Evolutionary conservation across 805 yeast genomes (phyloP).

Genomic region (Pichia pseudocactophila): DNA sequence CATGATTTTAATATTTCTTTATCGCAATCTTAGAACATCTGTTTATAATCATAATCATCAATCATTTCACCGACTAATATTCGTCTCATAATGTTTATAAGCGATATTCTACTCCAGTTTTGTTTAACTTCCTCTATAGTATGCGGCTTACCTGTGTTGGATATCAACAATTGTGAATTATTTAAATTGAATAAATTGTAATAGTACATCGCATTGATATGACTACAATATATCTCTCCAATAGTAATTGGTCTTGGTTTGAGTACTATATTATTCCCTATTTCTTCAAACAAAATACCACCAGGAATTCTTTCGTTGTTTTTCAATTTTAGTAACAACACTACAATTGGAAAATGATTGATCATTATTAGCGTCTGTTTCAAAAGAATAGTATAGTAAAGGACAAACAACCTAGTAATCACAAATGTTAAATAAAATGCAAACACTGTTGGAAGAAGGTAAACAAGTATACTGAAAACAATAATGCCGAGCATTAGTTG

Average conservation of each 20-base stretch:
- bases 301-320: slow-evolving; percentile 61
- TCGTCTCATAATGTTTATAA: slow-evolving; percentile 15
- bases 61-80: slow-evolving; percentile 25
- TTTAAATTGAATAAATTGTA: slow-evolving; percentile 23
- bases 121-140: slow-evolving; percentile 13
- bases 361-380: slow-evolving; percentile 56
- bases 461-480: slow-evolving; percentile 68
- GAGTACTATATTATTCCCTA: slow-evolving; percentile 14
- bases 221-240: slow-evolving; percentile 22
- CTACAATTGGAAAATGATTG: slow-evolving; percentile 84
- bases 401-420: slow-evolving; percentile 41
- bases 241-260: slow-evolving; percentile 22
- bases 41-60: slow-evolving; percentile 23
- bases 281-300: slow-evolving; percentile 33
- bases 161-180: neutral
- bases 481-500: slow-evolving; percentile 84
- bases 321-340: slow-evolving; percentile 66
- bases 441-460: slow-evolving; percentile 77
- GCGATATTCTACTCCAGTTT: slow-evolving; percentile 22
- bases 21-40: slow-evolving; percentile 18
- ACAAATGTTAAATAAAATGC: slow-evolving; percentile 79
- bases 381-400: slow-evolving; percentile 39
- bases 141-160: neutral
- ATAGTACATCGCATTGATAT: slow-evolving; percentile 22
- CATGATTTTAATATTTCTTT: neutral